These are phyloP conservation scores for Pholiota molesta DNA, from an alignment of 768 basidiomycete species.

Conservation along the genomic window DNA sequence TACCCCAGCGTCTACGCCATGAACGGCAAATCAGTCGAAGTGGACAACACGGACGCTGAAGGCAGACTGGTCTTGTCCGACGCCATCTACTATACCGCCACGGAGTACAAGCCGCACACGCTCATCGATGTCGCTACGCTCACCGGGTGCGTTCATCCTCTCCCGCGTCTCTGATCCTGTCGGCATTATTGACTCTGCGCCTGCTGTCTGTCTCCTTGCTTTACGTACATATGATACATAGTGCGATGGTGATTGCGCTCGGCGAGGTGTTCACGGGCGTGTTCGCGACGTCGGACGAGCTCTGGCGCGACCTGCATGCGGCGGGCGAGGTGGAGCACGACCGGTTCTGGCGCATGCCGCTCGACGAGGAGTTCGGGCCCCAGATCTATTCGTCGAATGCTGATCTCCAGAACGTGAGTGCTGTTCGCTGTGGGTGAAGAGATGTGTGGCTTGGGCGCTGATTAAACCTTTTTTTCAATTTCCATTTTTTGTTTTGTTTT, in stretches of 20 bases:
- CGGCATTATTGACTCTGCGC: no score
- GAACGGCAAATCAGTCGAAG: slow-evolving; percentile 86
- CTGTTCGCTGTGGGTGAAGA: neutral
- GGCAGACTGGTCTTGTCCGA: slow-evolving; percentile 81
- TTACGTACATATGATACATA: no score
- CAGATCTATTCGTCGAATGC: slow-evolving; percentile 81
- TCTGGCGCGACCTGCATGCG: slow-evolving; percentile 69
- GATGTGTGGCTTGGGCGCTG: neutral
- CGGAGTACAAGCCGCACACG: slow-evolving; percentile 78
- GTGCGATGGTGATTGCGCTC: slow-evolving; percentile 72
- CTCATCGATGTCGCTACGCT: slow-evolving; percentile 88
- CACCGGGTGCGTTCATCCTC: slow-evolving; percentile 54
- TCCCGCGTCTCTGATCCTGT: no score
- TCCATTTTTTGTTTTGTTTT: neutral
- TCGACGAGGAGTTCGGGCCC: slow-evolving; percentile 78
- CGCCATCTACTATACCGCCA: slow-evolving; percentile 81
- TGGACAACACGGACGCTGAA: slow-evolving; percentile 89
- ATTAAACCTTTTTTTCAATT: neutral
- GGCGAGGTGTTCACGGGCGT: slow-evolving; percentile 81
- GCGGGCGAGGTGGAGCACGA: slow-evolving; percentile 80
- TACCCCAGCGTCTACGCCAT: slow-evolving; percentile 71
- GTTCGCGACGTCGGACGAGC: slow-evolving; percentile 73
- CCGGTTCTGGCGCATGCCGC: slow-evolving; percentile 89
- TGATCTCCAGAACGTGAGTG: slow-evolving; percentile 74
- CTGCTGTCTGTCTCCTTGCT: no score